These are phyloP conservation scores for Halophytophthora polymorphica DNA, from an alignment of 352 stramenopile genomes.

Conservation along the genomic window DNA sequence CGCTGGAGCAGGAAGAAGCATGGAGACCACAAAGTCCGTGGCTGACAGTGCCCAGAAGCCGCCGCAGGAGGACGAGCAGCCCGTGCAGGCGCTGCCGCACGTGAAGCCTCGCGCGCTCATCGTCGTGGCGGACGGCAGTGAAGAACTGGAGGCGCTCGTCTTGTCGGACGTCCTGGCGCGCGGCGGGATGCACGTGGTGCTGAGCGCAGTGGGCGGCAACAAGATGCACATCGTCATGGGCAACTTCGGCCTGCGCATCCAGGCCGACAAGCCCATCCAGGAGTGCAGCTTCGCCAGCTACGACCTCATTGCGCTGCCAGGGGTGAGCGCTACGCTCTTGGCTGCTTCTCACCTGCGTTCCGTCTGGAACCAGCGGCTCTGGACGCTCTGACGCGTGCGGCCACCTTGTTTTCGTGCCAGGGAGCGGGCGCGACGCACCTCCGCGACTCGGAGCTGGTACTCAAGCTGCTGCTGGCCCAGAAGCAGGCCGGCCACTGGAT, in stretches of 20 bases:
- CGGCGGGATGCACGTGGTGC: constrained; percentile 54
- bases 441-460: constrained; percentile 55
- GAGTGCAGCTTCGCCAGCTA: constrained; percentile 60
- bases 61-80: constrained; percentile 21
- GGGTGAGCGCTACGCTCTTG: constrained; percentile 26
- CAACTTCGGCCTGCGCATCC: constrained; percentile 58
- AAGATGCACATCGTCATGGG: constrained; percentile 62
- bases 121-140: constrained; percentile 55
- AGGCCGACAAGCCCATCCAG: constrained; percentile 60
- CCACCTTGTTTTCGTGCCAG: constrained; percentile 9
- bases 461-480: constrained; percentile 63
- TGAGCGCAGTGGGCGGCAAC: constrained; percentile 47
- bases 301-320: constrained; percentile 71
- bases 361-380: neutral
- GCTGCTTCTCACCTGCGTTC: neutral
- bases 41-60: constrained; percentile 4
- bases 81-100: constrained; percentile 20
- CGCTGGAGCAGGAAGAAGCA: too few relatives aligned
- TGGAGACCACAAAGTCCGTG: too few relatives aligned
- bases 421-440: constrained; percentile 40
- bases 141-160: constrained; percentile 67
- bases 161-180: constrained; percentile 60
- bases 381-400: neutral
- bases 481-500: constrained; percentile 45
- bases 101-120: constrained; percentile 66